Conservation (phyloP, 768 basidiomycete genomes). For the Coprinopsis strossmayeri region DNA sequence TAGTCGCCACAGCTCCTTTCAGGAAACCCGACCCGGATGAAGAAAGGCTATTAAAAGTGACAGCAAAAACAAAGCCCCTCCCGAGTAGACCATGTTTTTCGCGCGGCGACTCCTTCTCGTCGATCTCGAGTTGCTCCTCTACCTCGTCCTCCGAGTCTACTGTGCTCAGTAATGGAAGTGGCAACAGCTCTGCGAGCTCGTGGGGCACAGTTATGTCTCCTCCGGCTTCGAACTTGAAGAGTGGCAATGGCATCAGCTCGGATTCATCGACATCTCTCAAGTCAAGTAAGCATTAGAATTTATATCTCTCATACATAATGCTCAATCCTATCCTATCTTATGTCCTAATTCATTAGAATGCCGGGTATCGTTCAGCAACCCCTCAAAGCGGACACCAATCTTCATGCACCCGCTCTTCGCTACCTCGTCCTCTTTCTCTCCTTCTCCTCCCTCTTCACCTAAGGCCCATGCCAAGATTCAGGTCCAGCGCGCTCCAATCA, state of each 20-base stretch:
- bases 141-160: background rate
- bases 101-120: background rate
- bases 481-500: conserved; percentile 58
- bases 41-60: too few relatives aligned
- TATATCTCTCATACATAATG: too few relatives aligned
- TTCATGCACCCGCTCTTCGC: conserved; percentile 64
- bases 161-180: background rate
- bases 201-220: too few relatives aligned
- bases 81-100: too few relatives aligned
- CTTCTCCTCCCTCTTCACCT: too few relatives aligned
- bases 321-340: too few relatives aligned
- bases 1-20: background rate
- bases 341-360: too few relatives aligned
- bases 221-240: too few relatives aligned
- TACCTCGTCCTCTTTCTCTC: conserved; percentile 25
- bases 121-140: background rate
- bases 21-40: background rate
- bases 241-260: too few relatives aligned
- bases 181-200: too few relatives aligned
- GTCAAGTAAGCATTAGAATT: background rate
- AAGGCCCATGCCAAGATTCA: too few relatives aligned
- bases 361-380: conserved; percentile 29
- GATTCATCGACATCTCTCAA: background rate
- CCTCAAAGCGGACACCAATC: conserved; percentile 28
- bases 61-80: too few relatives aligned